These are phyloP conservation scores for Globisporangium paddicum DNA, from an alignment of 352 stramenopile genomes.

Conservation along the genomic window DNA sequence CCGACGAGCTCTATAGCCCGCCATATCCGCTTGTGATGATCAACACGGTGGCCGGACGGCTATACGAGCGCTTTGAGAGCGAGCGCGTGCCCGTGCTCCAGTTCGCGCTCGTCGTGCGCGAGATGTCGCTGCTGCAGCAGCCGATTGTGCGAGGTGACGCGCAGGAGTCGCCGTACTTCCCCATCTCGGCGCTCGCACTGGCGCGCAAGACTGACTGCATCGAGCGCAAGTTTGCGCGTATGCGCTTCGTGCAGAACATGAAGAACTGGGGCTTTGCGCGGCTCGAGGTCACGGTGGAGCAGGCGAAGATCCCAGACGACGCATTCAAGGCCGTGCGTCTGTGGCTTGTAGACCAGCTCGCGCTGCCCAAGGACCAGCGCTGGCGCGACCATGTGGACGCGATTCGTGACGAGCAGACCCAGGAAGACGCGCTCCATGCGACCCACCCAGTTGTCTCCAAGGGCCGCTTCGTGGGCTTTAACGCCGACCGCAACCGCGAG, in stretches of 20 bases:
- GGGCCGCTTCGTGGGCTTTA: constrained; percentile 73
- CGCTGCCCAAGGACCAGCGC: constrained; percentile 38
- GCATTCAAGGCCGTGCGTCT: constrained; percentile 56
- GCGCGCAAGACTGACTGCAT: constrained; percentile 26
- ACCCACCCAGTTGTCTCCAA: constrained; percentile 48
- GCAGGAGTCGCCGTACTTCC: constrained; percentile 62
- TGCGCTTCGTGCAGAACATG: constrained; percentile 69
- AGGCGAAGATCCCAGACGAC: constrained; percentile 45
- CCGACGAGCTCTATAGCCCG: constrained; percentile 74
- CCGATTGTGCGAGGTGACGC: constrained; percentile 41
- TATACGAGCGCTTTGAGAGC: constrained; percentile 40
- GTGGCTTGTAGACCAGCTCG: constrained; percentile 56
- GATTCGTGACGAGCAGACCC: not conserved
- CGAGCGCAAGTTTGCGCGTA: constrained; percentile 44
- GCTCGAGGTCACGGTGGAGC: constrained; percentile 55
- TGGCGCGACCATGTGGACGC: constrained; percentile 75
- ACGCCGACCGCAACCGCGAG: constrained; percentile 61
- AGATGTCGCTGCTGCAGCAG: constrained; percentile 47
- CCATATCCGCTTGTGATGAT: constrained; percentile 78
- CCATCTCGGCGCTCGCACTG: constrained; percentile 45
- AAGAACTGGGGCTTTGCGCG: constrained; percentile 66
- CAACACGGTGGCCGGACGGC: constrained; percentile 50
- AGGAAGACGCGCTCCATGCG: constrained; percentile 16
- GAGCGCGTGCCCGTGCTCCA: constrained; percentile 50
- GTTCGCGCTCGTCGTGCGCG: constrained; percentile 60